Conservation (phyloP, 1,284 basidiomycete genomes). For the Microbotryomycetes sp. region DNA sequence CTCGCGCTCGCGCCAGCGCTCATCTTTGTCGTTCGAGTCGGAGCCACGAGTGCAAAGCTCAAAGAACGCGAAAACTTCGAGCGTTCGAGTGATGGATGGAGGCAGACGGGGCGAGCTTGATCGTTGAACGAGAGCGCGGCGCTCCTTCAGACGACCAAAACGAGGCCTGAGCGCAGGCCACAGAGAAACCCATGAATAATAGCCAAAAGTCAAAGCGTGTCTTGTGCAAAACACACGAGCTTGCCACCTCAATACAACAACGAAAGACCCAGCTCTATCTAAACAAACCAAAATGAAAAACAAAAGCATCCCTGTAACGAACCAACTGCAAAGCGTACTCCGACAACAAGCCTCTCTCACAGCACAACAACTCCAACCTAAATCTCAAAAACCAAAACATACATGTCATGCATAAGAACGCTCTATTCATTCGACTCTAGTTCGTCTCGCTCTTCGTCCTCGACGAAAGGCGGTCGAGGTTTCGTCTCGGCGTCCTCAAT, state of each 20-base stretch:
- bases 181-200: too few relatives aligned
- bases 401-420: neutral
- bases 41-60: too few relatives aligned
- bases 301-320: too few relatives aligned
- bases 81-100: neutral
- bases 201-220: too few relatives aligned
- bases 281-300: too few relatives aligned
- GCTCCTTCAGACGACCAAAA: neutral
- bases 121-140: neutral
- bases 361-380: neutral
- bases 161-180: too few relatives aligned
- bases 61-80: too few relatives aligned
- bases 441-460: neutral
- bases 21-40: too few relatives aligned
- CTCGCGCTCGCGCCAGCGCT: neutral
- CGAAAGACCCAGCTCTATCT: too few relatives aligned
- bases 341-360: neutral
- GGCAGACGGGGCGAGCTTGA: neutral
- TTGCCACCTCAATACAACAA: too few relatives aligned
- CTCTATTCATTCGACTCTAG: neutral
- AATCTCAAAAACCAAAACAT: neutral
- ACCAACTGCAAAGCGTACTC: neutral
- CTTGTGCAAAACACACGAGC: too few relatives aligned
- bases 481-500: neutral
- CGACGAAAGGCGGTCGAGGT: neutral